phyloP scores from a whole-genome alignment of 2,329 filamentous ascomycete genomes.

The Lachnellula subtilissima region DNA sequence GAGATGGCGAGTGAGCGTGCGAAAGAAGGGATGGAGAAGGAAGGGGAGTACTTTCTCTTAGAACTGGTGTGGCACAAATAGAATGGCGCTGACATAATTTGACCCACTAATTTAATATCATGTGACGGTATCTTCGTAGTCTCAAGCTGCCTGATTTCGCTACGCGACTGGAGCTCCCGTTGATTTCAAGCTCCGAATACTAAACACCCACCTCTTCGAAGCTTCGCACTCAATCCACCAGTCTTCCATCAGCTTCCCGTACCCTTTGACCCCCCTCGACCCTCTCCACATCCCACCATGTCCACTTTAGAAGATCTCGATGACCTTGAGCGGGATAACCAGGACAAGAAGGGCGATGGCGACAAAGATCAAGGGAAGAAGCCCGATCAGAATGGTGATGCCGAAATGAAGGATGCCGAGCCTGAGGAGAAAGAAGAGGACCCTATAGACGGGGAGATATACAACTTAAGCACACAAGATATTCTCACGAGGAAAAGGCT shows the following conservation, averaged over 20 bases:
- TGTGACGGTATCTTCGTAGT: not conserved
- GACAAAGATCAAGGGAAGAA: conserved; percentile 54
- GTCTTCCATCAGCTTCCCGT: not conserved
- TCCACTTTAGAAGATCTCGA: conserved; percentile 74
- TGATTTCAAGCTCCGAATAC: conserved; percentile 16
- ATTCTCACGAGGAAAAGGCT: conserved; percentile 86
- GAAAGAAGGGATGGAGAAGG: conserved; percentile 20
- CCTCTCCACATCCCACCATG: conserved; percentile 44
- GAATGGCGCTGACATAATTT: not conserved
- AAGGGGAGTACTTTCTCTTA: not conserved
- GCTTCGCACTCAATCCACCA: conserved; percentile 1
- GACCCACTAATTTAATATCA: not conserved
- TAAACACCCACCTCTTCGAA: conserved; percentile 6
- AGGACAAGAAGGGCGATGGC: conserved; percentile 54
- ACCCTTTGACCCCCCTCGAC: not conserved
- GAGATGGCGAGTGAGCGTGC: conserved; percentile 27
- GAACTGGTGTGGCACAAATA: conserved; percentile 8
- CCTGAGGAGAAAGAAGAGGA: conserved; percentile 67
- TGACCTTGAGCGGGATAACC: conserved; percentile 66
- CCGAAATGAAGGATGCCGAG: conserved; percentile 85
- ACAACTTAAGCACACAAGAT: conserved; percentile 89
- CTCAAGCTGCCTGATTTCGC: conserved; percentile 9
- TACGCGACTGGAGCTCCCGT: conserved; percentile 20
- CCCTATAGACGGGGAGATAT: conserved; percentile 86
- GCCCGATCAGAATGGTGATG: conserved; percentile 61